Base-by-base conservation (phyloP, 2,329 filamentous ascomycete genomes). In the Xylariaceae sp. region DNA sequence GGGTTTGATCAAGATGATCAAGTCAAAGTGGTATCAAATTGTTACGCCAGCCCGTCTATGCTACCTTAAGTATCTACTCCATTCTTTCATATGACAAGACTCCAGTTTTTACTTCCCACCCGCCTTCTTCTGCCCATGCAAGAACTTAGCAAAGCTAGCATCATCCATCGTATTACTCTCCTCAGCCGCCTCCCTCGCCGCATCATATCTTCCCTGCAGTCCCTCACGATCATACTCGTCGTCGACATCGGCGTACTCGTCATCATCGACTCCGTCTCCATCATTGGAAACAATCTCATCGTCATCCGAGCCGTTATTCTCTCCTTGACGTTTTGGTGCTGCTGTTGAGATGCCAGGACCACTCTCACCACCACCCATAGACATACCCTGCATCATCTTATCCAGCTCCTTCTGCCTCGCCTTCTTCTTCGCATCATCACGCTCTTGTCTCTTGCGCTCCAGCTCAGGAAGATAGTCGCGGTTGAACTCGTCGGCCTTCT, bases 381-480 rank as follows among this genome's bases (percentile, higher is more conserved):
- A 72, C 88, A 98, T 95, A 56, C 93, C 92, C 64, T 86, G 85
- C 90, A 98, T 95, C 74, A 98, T 82, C 71, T 88, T 90, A 49
- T 87, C 88, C 22, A 98, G 70, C 65, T 98, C 91, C 60, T 85
- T 80, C 59, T 95, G 84, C 37, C 90, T 77, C 22, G 80, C 70
- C 47, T 77, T 77, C 49, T 80, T 76, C 72, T 91, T 92, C 55
- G 82, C 77, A 50, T 85, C 79, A 49, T 94, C 88, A 20, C 90
- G 79, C 64, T 92, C 83, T 49, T 80, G 78, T 52, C 82, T 77
- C 62, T 88, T 80, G 51, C 82, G 80, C 68, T 96, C 88, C 45
- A 97, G 76, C 67, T 97, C 93, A 0, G 93, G 93, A 54, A 86
- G 86, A 68, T 98, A 98, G 64, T 97, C 92, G 5, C 80, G 75